phyloP scores from a whole-genome alignment of 805 yeast species.

The Kazachstania bromeliacearum region DNA sequence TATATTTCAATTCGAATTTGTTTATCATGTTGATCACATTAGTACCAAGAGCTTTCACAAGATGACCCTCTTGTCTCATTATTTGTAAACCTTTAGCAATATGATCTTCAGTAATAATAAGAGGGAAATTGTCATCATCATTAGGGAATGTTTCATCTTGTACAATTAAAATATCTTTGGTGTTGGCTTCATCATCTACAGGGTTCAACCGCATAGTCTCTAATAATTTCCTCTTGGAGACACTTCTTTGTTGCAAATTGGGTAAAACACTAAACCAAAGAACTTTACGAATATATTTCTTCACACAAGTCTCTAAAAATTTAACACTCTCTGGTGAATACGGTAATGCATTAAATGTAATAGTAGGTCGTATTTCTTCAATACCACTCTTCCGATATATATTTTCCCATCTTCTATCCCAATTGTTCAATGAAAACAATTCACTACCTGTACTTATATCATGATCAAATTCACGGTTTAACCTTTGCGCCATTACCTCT shows the following conservation, averaged over 20 bases:
- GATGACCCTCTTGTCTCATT: slow-evolving; percentile 2
- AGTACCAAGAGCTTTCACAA: slow-evolving; percentile 5
- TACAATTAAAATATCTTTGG: background rate
- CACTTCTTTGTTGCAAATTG: slow-evolving; percentile 10
- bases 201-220: background rate
- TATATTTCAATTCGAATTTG: slow-evolving; percentile 17
- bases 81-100: slow-evolving; percentile 9
- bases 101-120: slow-evolving; percentile 13
- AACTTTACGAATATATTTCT: slow-evolving; percentile 12
- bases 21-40: slow-evolving; percentile 11
- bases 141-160: background rate
- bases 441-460: background rate
- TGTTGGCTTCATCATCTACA: too few relatives aligned
- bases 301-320: slow-evolving; percentile 10
- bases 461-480: too few relatives aligned
- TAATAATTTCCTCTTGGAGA: slow-evolving; percentile 5
- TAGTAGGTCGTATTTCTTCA: too few relatives aligned
- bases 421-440: slow-evolving; percentile 14
- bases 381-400: slow-evolving; percentile 20
- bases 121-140: slow-evolving; percentile 10
- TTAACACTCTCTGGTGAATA: slow-evolving; percentile 10
- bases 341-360: slow-evolving; percentile 9
- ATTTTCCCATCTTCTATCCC: slow-evolving; percentile 24
- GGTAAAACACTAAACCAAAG: slow-evolving; percentile 15
- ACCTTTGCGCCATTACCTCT: slow-evolving; percentile 15